Percentiles rank a stretch among this genome's conserved stretches.
phyloP scores from a whole-genome alignment of 352 stramenopile genomes.

The Phytophthora parvispora region DNA sequence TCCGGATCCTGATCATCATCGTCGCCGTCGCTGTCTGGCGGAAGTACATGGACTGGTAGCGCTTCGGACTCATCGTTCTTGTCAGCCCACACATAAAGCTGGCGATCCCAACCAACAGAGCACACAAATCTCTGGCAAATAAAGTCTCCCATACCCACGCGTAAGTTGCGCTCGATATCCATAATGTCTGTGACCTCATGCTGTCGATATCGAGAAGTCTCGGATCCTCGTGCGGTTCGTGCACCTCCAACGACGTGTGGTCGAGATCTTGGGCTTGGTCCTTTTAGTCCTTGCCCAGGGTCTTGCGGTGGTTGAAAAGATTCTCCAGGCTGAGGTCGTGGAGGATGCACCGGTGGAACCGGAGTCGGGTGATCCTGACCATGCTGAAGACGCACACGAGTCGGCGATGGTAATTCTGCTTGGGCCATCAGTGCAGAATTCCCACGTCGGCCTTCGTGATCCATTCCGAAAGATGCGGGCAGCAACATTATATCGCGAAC shows the following conservation, averaged over 20 bases:
- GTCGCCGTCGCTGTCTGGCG: constrained; percentile 39
- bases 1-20: constrained; percentile 27
- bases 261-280: constrained; percentile 14
- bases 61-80: constrained; percentile 83
- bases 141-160: constrained; percentile 85
- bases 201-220: constrained; percentile 62
- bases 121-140: constrained; percentile 86
- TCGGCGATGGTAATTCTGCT: constrained; percentile 62
- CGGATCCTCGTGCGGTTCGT: constrained; percentile 7
- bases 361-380: constrained; percentile 30
- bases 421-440: constrained; percentile 42
- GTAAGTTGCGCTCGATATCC: constrained; percentile 81
- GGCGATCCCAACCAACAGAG: constrained; percentile 88
- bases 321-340: constrained; percentile 6
- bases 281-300: constrained; percentile 8
- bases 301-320: constrained; percentile 6
- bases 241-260: background rate
- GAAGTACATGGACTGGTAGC: constrained; percentile 66
- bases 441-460: constrained; percentile 57
- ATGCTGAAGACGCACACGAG: constrained; percentile 38
- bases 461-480: constrained; percentile 66
- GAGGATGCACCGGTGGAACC: constrained; percentile 6
- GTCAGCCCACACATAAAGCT: constrained; percentile 87
- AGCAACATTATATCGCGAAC: constrained; percentile 73
- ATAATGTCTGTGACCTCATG: constrained; percentile 90